These are phyloP conservation scores for Lodderomyces elongisporus DNA, from an alignment of 1,139 yeast genomes.

Conservation along the genomic window DNA sequence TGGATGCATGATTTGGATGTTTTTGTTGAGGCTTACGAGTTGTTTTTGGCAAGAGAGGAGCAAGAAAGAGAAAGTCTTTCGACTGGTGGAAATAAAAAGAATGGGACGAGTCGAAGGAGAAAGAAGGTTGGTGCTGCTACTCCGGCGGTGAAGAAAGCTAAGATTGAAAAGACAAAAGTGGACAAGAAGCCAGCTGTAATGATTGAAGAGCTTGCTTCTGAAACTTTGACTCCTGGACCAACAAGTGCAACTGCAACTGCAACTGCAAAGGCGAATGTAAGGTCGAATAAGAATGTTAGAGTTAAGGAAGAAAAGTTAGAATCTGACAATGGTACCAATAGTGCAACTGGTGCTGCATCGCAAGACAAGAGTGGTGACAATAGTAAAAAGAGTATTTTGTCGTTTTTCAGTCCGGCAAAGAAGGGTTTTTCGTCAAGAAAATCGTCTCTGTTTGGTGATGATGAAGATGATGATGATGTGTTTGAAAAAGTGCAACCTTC, in stretches of 20 bases:
- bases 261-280: not conserved
- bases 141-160: conserved; percentile 5
- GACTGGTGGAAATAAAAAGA: conserved; percentile 25
- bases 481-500: not conserved
- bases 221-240: conserved; percentile 13
- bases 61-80: conserved; percentile 27
- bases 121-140: conserved; percentile 9
- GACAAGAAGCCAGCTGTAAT: conserved; percentile 7
- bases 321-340: conserved; percentile 9
- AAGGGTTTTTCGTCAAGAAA: conserved; percentile 4
- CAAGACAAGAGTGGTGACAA: no score
- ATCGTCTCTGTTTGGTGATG: conserved; percentile 9
- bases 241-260: conserved; percentile 5
- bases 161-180: conserved; percentile 11
- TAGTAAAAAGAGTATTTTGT: no score
- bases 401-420: no score
- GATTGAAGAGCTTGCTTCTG: conserved; percentile 7
- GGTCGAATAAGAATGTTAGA: not conserved
- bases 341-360: conserved; percentile 1
- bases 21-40: conserved; percentile 62
- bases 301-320: not conserved
- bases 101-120: conserved; percentile 19
- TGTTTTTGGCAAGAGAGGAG: conserved; percentile 43
- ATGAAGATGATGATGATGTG: conserved; percentile 12
- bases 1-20: conserved; percentile 82